Evolutionary conservation across 495 filamentous ascomycete species (phyloP), one percentile per base, ranked within the genome.

Genomic region (Saxophila tyrrhenica): DNA sequence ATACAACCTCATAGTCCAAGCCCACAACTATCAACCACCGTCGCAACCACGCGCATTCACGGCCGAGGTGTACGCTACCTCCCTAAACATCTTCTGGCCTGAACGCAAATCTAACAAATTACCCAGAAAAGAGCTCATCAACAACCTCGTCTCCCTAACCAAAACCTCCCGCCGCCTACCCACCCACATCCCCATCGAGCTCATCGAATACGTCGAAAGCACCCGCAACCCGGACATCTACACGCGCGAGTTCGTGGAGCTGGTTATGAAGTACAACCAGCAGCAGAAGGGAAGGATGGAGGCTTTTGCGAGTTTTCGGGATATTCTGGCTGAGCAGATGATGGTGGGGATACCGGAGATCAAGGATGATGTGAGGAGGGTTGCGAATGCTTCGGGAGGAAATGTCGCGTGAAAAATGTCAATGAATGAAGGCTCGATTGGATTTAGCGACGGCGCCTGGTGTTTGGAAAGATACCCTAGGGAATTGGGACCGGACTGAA

Each of bases 181-280:
- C 15, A 65, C 64, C 2, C 62, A 67, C 7, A 76, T 97, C 23
- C 91, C 92, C 1, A 81, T 84, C n/a, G 90, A 95, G 60, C 81
- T 98, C 11, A 85, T 96, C 63, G 76, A 85, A 56, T 99, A 99
- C 72, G 87, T 99, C 48, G 89, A 96, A 67, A 77, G 85, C 50
- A 82, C 88, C 13, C 85, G 92, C 43, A 99, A 99, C 72, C 92
- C 92, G 15, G 91, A 97, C 67, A 95, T 99, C 70, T 99, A 96
- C 75, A 97, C 91, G 50, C 79, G 92, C 38, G 90, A 97, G 72
- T 95, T 96, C 64, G 89, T 97, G 24, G 94, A 98, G 80, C 73
- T 87, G 19, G 86, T 88, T 21, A 79, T 91, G 67, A 77, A 82
- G 58, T 74, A 78, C 29, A 97, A 97, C 66, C 90, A 95, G 71